A percentile compares a stretch with the other conserved stretches of the same genome.
These are phyloP conservation scores for Phytophthora boehmeriae DNA, from an alignment of 352 stramenopile species.

Conservation along the genomic window DNA sequence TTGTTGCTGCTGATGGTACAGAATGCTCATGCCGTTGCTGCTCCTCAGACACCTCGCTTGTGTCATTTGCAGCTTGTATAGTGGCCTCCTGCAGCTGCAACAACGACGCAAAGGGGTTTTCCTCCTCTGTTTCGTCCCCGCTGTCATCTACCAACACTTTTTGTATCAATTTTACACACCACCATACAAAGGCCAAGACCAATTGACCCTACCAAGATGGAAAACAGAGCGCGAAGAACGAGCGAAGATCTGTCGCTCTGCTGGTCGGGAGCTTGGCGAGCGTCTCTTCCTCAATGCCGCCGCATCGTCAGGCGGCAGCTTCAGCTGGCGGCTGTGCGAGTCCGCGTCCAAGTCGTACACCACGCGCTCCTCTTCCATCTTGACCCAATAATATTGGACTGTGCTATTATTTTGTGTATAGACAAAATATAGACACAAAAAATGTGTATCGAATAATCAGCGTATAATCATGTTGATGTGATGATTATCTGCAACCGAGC, in stretches of 20 bases:
- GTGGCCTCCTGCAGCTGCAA: conserved; percentile 31
- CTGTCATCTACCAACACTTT: conserved; percentile 35
- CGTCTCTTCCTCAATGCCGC: conserved; percentile 3
- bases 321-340: conserved; percentile 23
- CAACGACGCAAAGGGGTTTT: conserved; percentile 73
- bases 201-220: conserved; percentile 47
- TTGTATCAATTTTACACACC: not conserved
- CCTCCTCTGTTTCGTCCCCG: conserved; percentile 35
- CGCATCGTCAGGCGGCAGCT: conserved; percentile 26
- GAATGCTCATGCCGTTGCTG: not conserved
- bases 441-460: too few relatives aligned
- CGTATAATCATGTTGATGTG: too few relatives aligned
- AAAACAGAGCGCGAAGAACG: conserved; percentile 40
- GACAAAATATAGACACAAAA: not conserved
- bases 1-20: conserved; percentile 1
- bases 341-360: conserved; percentile 66
- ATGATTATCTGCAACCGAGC: conserved; percentile 40
- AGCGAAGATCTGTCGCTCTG: conserved; percentile 43
- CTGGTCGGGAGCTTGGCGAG: not conserved
- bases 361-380: conserved; percentile 48
- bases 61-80: conserved; percentile 4
- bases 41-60: not conserved
- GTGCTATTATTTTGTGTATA: conserved; percentile 4
- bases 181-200: not conserved
- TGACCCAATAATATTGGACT: conserved; percentile 9